Evolutionary conservation across 2,329 filamentous ascomycete species (phyloP).

Genomic region (Microdochium bolleyi): DNA sequence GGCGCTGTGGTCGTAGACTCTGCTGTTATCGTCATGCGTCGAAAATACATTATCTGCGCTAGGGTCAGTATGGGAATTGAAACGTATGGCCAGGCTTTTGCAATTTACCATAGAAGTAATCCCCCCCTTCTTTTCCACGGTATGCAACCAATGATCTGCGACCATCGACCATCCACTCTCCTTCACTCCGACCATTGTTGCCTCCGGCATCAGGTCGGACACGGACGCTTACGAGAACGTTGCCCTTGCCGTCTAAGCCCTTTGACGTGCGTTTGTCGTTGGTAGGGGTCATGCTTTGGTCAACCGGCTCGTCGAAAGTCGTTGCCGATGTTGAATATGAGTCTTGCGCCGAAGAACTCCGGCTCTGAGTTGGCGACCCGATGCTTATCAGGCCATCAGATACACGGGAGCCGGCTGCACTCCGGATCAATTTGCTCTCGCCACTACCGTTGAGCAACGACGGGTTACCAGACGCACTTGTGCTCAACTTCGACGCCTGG

Average conservation of each 20-base stretch:
- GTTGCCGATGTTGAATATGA: constrained; percentile 89
- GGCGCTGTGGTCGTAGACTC: constrained; percentile 88
- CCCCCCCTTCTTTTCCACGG: constrained; percentile 80
- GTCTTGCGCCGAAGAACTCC: constrained; percentile 85
- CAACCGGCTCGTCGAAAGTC: constrained; percentile 73
- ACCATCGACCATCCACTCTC: constrained; percentile 89
- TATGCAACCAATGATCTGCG: constrained; percentile 76
- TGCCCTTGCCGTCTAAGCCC: constrained; percentile 69
- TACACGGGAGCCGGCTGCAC: constrained; percentile 52
- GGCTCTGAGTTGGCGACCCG: constrained; percentile 77
- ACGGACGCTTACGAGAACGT: constrained; percentile 90
- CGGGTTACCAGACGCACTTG: constrained; percentile 38
- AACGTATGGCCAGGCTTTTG: background rate
- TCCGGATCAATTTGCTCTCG: constrained; percentile 65
- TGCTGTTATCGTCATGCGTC: constrained; percentile 85
- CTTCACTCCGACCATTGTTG: constrained; percentile 55
- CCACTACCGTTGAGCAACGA: constrained; percentile 74
- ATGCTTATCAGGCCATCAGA: constrained; percentile 71
- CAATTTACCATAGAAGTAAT: constrained; percentile 78
- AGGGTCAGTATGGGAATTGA: constrained; percentile 5
- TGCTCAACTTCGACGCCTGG: background rate
- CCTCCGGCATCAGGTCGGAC: constrained; percentile 74
- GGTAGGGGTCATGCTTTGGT: constrained; percentile 31
- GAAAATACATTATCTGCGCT: constrained; percentile 86
- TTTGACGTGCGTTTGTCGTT: constrained; percentile 43